Evolutionary conservation across 257 asterid genomes (phyloP), one percentile per base, ranked within the genome.

Genomic region (Paulownia fortunei): DNA sequence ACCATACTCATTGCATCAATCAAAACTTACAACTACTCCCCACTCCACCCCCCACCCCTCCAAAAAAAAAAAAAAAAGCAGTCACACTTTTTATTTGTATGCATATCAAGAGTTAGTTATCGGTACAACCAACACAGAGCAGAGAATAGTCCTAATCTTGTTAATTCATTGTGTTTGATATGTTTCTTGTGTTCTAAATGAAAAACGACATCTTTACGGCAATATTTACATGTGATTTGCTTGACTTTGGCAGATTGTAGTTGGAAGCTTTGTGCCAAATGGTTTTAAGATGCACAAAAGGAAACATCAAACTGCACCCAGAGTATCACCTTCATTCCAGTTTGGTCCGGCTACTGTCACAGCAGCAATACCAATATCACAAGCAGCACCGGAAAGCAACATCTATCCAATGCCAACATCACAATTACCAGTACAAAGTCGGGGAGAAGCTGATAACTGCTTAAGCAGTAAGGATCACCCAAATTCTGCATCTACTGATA

Each of bases 201-300:
- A 30, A 30, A 30, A 4, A 30, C 36, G 96, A 79, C n/a, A 8
- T 56, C 1, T 24, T 55, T 55, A 23, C 10, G 2, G n/a, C 63
- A 23, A 23, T 55, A 66, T 23, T 78, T 61, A 58, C 49, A 6
- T 32, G 4, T 24, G 18, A 24, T 26, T 47, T 49, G 32, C 15
- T 72, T 36, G 37, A 49, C 49, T 13, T 55, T 70, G 58, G 24
- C 82, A 92, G 97, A 80, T 89, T 54, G 94, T 92, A 51, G 83
- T 92, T 1, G 97, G 94, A 80, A 87, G 95, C 84, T 89, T 89
- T 74, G 73, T 79, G 68, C 85, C 90, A 37, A 83, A 82, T 13
- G 81, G 79, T 21, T 60, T 46, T 16, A 81, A 84, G 76, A 41
- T 75, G 11, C 87, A 61, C 32, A 88, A 81, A 74, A 82, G 76